Evolutionary conservation across 495 filamentous ascomycete genomes (phyloP).

Genomic region (Aspergillus campestris): DNA sequence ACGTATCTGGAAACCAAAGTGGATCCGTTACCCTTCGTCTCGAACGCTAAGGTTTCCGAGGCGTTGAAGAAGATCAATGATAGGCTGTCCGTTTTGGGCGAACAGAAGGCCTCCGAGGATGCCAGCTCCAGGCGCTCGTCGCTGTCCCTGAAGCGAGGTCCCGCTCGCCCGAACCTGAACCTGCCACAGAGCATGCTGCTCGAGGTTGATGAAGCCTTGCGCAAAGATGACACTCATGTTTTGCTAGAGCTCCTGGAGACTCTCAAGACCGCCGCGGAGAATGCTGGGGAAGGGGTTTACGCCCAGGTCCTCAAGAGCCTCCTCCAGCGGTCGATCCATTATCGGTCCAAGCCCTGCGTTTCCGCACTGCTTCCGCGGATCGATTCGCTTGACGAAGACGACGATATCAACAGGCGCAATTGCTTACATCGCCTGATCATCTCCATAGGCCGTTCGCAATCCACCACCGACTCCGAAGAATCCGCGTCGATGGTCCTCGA

Average conservation of each 20-base stretch:
- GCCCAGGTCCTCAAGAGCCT: conserved; percentile 66
- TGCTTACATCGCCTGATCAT: conserved; percentile 89
- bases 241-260: conserved; percentile 52
- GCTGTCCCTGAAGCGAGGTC: conserved; percentile 59
- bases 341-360: conserved; percentile 58
- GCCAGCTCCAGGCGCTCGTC: conserved; percentile 60
- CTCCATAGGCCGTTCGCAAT: conserved; percentile 72
- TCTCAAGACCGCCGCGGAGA: conserved; percentile 43
- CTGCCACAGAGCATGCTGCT: conserved; percentile 58
- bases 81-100: conserved; percentile 77
- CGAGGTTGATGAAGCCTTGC: conserved; percentile 67
- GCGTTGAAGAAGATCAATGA: conserved; percentile 75
- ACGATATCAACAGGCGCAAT: conserved; percentile 90
- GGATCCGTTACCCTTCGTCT: conserved; percentile 74
- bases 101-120: conserved; percentile 63
- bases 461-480: conserved; percentile 42
- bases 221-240: conserved; percentile 57
- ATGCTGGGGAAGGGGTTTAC: conserved; percentile 36
- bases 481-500: conserved; percentile 39
- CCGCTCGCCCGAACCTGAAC: conserved; percentile 62
- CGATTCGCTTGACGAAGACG: conserved; percentile 66
- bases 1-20: conserved; percentile 83
- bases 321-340: conserved; percentile 74
- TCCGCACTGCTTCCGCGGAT: conserved; percentile 57
- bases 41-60: conserved; percentile 54